Evolutionary conservation across 1,284 basidiomycete genomes (phyloP).

Genomic region (Boletus semigastroideus): DNA sequence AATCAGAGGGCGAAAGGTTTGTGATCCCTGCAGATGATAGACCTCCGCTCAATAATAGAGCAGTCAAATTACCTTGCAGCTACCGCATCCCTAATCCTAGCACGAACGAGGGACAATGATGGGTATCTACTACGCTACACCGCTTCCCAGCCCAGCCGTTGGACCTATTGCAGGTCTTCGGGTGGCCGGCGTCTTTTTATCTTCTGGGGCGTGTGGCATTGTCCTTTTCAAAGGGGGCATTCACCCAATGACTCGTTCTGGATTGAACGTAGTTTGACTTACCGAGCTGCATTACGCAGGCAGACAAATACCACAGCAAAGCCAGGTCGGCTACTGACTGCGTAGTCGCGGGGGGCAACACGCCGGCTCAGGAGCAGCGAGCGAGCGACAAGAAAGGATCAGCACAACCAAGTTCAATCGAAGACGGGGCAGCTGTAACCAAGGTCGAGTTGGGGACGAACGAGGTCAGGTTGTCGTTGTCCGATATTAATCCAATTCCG

Average conservation of each 20-base stretch:
- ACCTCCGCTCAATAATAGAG: slow-evolving; percentile 3
- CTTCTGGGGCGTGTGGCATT: slow-evolving; percentile 70
- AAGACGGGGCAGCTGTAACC: slow-evolving; percentile 6
- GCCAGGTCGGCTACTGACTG: slow-evolving; percentile 1
- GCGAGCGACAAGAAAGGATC: slow-evolving; percentile 5
- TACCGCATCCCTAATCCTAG: slow-evolving; percentile 59
- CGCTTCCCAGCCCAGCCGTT: slow-evolving; percentile 59
- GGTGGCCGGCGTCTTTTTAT: slow-evolving; percentile 82
- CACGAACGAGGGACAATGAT: slow-evolving; percentile 79
- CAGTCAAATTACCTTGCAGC: slow-evolving; percentile 70
- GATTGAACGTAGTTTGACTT: slow-evolving; percentile 73
- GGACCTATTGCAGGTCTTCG: slow-evolving; percentile 71
- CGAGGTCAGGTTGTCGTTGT: slow-evolving; percentile 55
- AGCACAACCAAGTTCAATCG: slow-evolving; percentile 14
- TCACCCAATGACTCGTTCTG: slow-evolving; percentile 85
- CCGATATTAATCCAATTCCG: slow-evolving; percentile 72
- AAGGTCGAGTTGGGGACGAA: slow-evolving; percentile 18
- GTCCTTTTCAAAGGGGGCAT: slow-evolving; percentile 54
- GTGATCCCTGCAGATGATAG: slow-evolving; percentile 15
- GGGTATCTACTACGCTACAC: slow-evolving; percentile 72
- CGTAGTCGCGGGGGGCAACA: slow-evolving; percentile 5
- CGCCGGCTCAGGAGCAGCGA: slow-evolving; percentile 7
- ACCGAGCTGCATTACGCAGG: slow-evolving; percentile 58
- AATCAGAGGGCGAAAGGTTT: slow-evolving; percentile 76
- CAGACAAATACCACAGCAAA: slow-evolving; percentile 10